Base-by-base conservation (phyloP, 805 yeast species). In the Saturnispora sekii region DNA sequence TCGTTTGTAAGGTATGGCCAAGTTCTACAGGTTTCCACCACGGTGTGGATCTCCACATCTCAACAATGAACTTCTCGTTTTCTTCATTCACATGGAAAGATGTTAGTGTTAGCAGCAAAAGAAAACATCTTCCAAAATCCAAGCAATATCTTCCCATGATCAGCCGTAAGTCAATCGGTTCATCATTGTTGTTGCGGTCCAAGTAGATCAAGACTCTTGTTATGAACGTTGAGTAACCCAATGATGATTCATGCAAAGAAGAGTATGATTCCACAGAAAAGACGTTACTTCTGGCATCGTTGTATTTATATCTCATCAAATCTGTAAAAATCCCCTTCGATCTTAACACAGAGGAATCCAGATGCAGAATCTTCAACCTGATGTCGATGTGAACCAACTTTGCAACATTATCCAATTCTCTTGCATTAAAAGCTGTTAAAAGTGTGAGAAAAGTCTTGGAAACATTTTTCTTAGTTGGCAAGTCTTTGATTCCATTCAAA, bases 101-200 rank as follows among this genome's bases (percentile, higher is more conserved):
- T 40, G 73, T 72, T 2, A 84, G 55, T 39, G 76, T 77, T 31
- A 88, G 54, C 8, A 84, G 49, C 0, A 84, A 46, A 51, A 85
- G 84, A 41, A 88, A 67, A 21, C 78, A 75, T 47, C 89, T 70
- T 42, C 74, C 72, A 1, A 90, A 80, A 54, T 89, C 96, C 41
- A 88, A 67, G 43, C 73, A 73, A 58, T 77, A 87, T 57, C 81
- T 86, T 1, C 93, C 96, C 44, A 81, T 81, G 6, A 83, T 56
- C 28, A 70, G 68, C 39, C 76, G 73, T 12, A 83, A 65, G 6
- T 72, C 68, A n/a, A 70, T 60, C 0, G 76, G 62, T 14, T 37
- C 35, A 3, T 17, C 30, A 3, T 26, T 15, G 3, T 65, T 63
- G 31, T 69, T 67, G 12, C 16, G 6, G 18, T 44, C 48, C 10